A percentile compares a stretch with the other conserved stretches of the same genome.
Conservation (phyloP, 139 green algal genomes). For the Picochlorum sp. region DNA sequence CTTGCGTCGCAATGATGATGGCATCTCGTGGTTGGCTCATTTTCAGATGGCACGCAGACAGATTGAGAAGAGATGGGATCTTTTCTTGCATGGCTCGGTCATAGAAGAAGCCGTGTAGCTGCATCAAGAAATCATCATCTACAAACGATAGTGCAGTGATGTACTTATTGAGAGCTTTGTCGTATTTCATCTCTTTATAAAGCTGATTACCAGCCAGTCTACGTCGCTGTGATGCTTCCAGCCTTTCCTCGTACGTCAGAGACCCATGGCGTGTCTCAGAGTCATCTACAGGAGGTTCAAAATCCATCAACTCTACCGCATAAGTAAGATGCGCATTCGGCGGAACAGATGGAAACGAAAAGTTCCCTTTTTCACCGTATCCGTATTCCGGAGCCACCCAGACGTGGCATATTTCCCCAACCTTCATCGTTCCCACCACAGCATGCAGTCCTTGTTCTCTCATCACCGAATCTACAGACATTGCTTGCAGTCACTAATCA, state of each 20-base stretch:
- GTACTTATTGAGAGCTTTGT: conserved; percentile 49
- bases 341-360: conserved; percentile 71
- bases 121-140: conserved; percentile 71
- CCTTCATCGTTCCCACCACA: conserved; percentile 49
- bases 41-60: conserved; percentile 50
- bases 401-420: conserved; percentile 40
- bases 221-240: conserved; percentile 59
- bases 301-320: conserved; percentile 58
- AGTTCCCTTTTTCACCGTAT: conserved; percentile 48
- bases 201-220: conserved; percentile 52
- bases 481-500: no score
- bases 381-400: conserved; percentile 31
- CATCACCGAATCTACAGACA: conserved; percentile 27
- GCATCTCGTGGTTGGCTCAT: conserved; percentile 37
- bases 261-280: not conserved
- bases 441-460: conserved; percentile 44
- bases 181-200: conserved; percentile 31
- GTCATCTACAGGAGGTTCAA: conserved; percentile 34
- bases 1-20: conserved; percentile 33
- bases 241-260: conserved; percentile 29
- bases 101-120: conserved; percentile 56
- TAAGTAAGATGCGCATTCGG: conserved; percentile 48
- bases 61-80: conserved; percentile 47
- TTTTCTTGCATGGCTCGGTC: conserved; percentile 40
- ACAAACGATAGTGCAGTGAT: conserved; percentile 58